Evolutionary conservation across 208 protist species (phyloP), one percentile per base, ranked within the genome.

Genomic region (Crithidia thermophila): DNA sequence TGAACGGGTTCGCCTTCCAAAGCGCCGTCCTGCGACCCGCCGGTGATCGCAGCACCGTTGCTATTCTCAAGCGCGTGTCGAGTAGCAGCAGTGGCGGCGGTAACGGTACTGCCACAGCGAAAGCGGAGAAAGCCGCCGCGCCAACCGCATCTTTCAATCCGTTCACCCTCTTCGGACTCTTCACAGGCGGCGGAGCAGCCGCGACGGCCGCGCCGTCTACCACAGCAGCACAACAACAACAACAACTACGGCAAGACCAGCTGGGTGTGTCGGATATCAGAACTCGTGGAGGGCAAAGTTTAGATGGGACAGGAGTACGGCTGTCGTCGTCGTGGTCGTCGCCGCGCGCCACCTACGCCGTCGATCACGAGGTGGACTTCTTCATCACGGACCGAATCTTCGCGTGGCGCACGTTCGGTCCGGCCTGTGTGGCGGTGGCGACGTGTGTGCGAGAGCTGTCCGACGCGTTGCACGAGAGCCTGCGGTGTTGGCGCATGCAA

Each of bases 351-450:
- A 52, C 42, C 21, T 42, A 45, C 23, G 33, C 33, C 21, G 58
- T 60, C 18, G 56, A 67, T 25, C 23, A 56, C 53, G 45, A 49
- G 60, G 62, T 81, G 0, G 82, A 93, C 57, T 93, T 95, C 59
- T 89, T 81, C 58, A 64, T 93, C 63, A 88, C 68, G 21, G 82
- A 93, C 10, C 53, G 75, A 18, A 65, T 92, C 28, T 83, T 96
- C 45, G 40, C 75, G n/a, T 87, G 83, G 80, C 82, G 79, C 28
- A 91, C 85, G 1, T 94, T 94, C 46, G 84, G 82, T 25, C 46
- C 60, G 1, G 91, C 73, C 21, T 96, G 91, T 49, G 80, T 82
- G 3, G 78, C 57, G 14, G 82, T 96, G 11, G 68, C 81, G 9
- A 28, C 59, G 8, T 90, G 76, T 52, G 86, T 96, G 62, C 59